These are phyloP conservation scores for Strobilomyces dryophilus DNA, from an alignment of 768 basidiomycete species.

Conservation along the genomic window DNA sequence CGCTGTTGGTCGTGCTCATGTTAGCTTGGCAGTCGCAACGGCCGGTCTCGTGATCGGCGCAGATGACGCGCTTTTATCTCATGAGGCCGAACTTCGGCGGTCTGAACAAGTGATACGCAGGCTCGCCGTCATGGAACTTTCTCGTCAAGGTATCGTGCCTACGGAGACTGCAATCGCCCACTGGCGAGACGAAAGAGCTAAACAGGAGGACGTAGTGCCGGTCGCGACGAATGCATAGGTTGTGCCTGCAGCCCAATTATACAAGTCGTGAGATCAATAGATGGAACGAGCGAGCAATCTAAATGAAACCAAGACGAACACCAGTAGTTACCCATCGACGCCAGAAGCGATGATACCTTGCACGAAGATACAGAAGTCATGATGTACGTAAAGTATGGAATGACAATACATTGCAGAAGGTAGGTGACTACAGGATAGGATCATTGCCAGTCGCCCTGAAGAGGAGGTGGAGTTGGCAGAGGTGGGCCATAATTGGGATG, in stretches of 20 bases:
- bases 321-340: neutral
- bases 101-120: slow-evolving; percentile 68
- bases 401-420: slow-evolving; percentile 15
- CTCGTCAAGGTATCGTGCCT: slow-evolving; percentile 67
- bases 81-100: slow-evolving; percentile 61
- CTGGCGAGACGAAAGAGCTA: slow-evolving; percentile 57
- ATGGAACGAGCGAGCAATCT: slow-evolving; percentile 13
- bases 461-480: slow-evolving; percentile 22
- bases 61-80: slow-evolving; percentile 68
- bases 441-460: slow-evolving; percentile 29
- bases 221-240: slow-evolving; percentile 7
- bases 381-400: slow-evolving; percentile 8
- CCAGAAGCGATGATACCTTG: slow-evolving; percentile 1
- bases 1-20: neutral
- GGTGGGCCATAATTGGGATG: slow-evolving; percentile 31
- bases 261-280: neutral
- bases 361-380: slow-evolving; percentile 9
- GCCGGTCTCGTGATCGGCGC: slow-evolving; percentile 71
- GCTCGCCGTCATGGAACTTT: slow-evolving; percentile 71
- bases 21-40: slow-evolving; percentile 45
- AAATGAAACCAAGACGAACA: slow-evolving; percentile 2
- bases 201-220: slow-evolving; percentile 5
- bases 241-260: slow-evolving; percentile 12
- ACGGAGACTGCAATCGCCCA: slow-evolving; percentile 82
- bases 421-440: slow-evolving; percentile 10